phyloP scores from a whole-genome alignment of 495 filamentous ascomycete species.

The Elasticomyces elasticus region DNA sequence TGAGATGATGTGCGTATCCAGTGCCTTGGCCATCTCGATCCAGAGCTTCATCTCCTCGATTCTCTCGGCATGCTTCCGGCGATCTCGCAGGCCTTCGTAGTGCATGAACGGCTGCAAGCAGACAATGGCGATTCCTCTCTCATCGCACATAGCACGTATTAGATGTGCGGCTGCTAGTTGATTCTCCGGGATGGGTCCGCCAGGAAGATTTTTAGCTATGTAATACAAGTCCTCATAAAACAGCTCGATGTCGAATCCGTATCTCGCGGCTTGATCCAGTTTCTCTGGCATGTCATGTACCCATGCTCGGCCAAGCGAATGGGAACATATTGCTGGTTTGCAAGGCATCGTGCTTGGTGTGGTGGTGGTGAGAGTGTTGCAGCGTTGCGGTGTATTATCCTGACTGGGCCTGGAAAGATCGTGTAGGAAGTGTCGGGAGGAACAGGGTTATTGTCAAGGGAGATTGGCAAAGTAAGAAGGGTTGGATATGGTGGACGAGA shows the following conservation, averaged over 20 bases:
- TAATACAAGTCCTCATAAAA: slow-evolving; percentile 71
- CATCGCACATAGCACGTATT: slow-evolving; percentile 47
- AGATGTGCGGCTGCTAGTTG: slow-evolving; percentile 49
- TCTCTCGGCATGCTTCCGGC: slow-evolving; percentile 44
- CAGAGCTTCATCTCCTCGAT: slow-evolving; percentile 58
- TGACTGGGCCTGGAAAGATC: too few relatives aligned
- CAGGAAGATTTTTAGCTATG: slow-evolving; percentile 37
- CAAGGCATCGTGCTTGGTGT: slow-evolving; percentile 24
- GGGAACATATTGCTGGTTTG: slow-evolving; percentile 42
- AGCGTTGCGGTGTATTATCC: too few relatives aligned
- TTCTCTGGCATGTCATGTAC: slow-evolving; percentile 53
- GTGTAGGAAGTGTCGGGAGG: too few relatives aligned
- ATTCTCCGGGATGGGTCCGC: slow-evolving; percentile 30
- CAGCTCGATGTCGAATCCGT: slow-evolving; percentile 63
- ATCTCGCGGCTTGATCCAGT: slow-evolving; percentile 51
- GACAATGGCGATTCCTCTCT: slow-evolving; percentile 50
- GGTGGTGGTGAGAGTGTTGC: not conserved
- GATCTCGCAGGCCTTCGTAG: slow-evolving; percentile 66
- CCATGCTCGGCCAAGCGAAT: slow-evolving; percentile 61
- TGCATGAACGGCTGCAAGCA: slow-evolving; percentile 72
- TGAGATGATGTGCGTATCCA: slow-evolving; percentile 61
- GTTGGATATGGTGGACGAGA: too few relatives aligned
- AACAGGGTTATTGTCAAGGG: too few relatives aligned
- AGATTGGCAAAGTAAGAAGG: too few relatives aligned
- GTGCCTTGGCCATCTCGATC: slow-evolving; percentile 54